Evolutionary conservation across 371 early-diverging fungal genomes (phyloP), one percentile per base, ranked within the genome.

Genomic region (Choanephora cucurbitarum): DNA sequence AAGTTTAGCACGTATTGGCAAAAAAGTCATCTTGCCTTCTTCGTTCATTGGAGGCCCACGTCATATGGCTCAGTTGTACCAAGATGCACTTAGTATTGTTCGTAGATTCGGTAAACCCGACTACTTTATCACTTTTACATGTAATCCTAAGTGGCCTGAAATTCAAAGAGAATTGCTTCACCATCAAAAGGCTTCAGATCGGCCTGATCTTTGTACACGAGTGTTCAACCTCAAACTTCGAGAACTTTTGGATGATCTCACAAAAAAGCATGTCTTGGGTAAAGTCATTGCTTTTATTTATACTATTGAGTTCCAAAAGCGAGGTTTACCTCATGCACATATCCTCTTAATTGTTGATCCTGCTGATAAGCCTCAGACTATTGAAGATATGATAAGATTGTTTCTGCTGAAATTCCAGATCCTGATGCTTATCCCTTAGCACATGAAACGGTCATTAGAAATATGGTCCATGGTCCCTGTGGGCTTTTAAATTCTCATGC

Each of bases 71-170:
- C 64, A 66, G 14, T 37, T 47, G 1, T 72, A 60, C 22, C 67
- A 72, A 43, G 70, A 79, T 49, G 60, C 67, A 0, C 59, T 71
- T 50, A 50, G 51, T 0, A 63, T 73, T n/a, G 56, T 71, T 0
- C 31, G 66, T 1, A 5, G 22, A 0, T 62, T 58, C 45, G 67
- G 72, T 0, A 7, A 70, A 43, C 68, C 69, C 0, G 72, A 72
- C 39, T 49, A 56, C 0, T 69, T 77, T 31, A 60, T 73, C 5
- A 72, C 72, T 5, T 61, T 77, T n/a, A 77, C 64, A 0, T 71
- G 72, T 33, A 71, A 73, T 34, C 68, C 73, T 0, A 33, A 14
- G 10, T 73, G 73, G 70, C 63, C 52, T 8, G 67, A 70, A 21
- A 67, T 72, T 9, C 14, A 17, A 15, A 24, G 49, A 7, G 57